Evolutionary conservation across 164 flowering plant species (phyloP).

Genomic region (Umbellularia californica): DNA sequence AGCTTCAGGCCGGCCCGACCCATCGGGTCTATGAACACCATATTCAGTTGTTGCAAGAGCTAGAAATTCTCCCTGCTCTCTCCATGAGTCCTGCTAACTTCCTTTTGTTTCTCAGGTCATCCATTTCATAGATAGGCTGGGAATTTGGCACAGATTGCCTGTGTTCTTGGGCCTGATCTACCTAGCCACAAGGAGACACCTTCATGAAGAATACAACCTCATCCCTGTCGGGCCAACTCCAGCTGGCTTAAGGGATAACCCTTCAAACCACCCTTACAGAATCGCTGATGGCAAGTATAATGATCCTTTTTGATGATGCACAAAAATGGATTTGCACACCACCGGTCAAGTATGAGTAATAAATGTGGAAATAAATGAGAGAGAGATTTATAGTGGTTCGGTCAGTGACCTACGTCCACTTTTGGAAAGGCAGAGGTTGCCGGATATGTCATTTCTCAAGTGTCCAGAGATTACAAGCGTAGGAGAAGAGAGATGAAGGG

Average conservation of each 20-base stretch:
- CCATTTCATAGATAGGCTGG: conserved; percentile 31
- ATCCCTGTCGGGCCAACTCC: conserved; percentile 32
- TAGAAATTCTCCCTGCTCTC: neutral
- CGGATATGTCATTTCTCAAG: no score
- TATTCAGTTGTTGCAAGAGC: neutral
- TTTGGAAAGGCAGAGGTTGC: no score
- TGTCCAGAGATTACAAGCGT: no score
- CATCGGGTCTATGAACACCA: neutral
- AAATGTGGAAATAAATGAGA: no score
- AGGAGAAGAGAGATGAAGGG: no score
- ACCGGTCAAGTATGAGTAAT: no score
- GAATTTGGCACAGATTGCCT: conserved; percentile 39
- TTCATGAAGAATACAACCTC: conserved; percentile 36
- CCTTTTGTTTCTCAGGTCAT: conserved; percentile 18
- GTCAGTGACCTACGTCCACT: no score
- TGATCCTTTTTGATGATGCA: no score
- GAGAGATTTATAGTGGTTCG: no score
- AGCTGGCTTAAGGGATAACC: conserved; percentile 12
- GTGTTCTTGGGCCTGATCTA: conserved; percentile 37
- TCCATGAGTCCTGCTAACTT: neutral
- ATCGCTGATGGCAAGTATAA: conserved; percentile 34
- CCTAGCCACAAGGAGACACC: conserved; percentile 29
- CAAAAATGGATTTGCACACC: no score
- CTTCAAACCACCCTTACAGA: conserved; percentile 21
- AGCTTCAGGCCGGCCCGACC: neutral